Conservation (phyloP, 225 moss, liverwort and hornwort species). For the Straminergon stramineum region DNA sequence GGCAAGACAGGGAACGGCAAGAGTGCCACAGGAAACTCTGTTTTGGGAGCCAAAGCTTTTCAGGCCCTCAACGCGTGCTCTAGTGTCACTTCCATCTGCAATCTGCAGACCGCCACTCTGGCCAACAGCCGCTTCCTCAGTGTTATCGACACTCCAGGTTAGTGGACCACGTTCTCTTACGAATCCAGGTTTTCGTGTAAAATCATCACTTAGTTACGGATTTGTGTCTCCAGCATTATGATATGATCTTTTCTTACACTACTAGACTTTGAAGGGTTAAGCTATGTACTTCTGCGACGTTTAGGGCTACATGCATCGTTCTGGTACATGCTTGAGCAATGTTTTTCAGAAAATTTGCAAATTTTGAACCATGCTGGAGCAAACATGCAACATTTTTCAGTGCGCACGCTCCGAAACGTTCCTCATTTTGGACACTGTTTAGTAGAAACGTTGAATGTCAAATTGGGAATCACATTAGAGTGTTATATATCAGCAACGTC, state of each 20-base stretch:
- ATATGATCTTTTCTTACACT: neutral
- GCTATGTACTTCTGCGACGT: neutral
- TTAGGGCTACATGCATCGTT: neutral
- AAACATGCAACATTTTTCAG: neutral
- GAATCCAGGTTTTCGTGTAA: neutral
- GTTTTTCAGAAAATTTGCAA: too few species aligned
- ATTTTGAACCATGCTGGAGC: neutral
- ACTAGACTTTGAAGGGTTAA: neutral
- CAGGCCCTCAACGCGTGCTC: neutral
- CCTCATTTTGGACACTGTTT: neutral
- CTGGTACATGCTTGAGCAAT: neutral
- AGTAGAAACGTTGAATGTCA: neutral
- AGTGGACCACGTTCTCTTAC: neutral
- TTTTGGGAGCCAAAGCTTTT: neutral
- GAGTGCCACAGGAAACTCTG: neutral
- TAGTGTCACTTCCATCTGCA: neutral
- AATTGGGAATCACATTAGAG: neutral
- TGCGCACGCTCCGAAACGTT: neutral
- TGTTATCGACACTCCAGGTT: neutral
- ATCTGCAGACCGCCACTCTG: neutral
- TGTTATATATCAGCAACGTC: neutral
- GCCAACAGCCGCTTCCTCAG: neutral
- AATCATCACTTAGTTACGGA: neutral
- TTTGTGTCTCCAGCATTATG: neutral
- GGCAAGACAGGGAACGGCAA: neutral